Evolutionary conservation across 768 basidiomycete genomes (phyloP).

Genomic region (Solioccasus polychromus): DNA sequence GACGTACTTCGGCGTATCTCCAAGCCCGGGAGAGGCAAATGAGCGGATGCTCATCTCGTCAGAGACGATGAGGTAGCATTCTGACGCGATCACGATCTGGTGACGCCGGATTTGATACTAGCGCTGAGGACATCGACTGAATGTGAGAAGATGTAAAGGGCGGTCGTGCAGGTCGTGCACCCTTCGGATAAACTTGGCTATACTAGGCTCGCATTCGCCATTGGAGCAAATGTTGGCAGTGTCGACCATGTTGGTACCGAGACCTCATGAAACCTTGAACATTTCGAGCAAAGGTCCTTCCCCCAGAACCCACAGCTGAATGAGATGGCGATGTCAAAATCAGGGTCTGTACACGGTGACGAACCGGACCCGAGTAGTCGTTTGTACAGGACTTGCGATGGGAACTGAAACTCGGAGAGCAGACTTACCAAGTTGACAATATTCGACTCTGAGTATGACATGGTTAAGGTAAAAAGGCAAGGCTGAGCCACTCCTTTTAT

Average conservation of each 20-base stretch:
- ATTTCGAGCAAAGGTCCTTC: slow-evolving; percentile 29
- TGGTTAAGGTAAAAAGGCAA: no score
- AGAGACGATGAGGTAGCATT: slow-evolving; percentile 16
- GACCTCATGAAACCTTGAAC: slow-evolving; percentile 36
- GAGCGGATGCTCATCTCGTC: slow-evolving; percentile 1
- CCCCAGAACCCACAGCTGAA: slow-evolving; percentile 24
- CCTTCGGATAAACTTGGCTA: slow-evolving; percentile 36
- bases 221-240: slow-evolving; percentile 34
- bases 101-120: slow-evolving; percentile 27
- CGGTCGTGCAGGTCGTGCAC: slow-evolving; percentile 10
- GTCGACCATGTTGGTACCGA: slow-evolving; percentile 37
- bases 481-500: no score
- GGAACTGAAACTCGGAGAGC: slow-evolving; percentile 34
- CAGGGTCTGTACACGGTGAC: neutral
- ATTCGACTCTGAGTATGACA: no score
- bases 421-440: no score
- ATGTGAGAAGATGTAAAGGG: neutral
- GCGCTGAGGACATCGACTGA: neutral
- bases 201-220: slow-evolving; percentile 32
- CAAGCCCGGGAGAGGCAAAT: neutral
- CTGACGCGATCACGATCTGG: slow-evolving; percentile 28
- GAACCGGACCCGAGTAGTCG: neutral
- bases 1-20: slow-evolving; percentile 6
- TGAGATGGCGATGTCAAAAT: no score
- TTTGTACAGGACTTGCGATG: slow-evolving; percentile 18